Evolutionary conservation across 176 grass and related monocot genomes (phyloP), one percentile per base, ranked within the genome.

Genomic region (Musa acuminata): DNA sequence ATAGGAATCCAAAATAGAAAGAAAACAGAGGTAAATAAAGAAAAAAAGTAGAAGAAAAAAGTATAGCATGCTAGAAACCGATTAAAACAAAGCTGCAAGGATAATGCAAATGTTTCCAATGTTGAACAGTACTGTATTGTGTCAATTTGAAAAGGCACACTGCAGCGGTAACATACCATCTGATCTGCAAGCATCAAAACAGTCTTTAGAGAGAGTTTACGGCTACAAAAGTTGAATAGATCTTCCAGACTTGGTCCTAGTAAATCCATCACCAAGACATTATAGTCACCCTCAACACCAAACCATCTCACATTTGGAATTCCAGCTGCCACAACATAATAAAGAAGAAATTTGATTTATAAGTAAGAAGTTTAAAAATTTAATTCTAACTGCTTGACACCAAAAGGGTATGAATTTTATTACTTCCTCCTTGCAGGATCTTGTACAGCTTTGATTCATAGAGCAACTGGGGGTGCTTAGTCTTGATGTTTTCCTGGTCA

Each of bases 141-240:
- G 43, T 23, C 54, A 69, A 64, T 25, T 62, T n/a, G 49, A 16
- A 70, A 51, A 72, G 7, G 29, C 13, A 24, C 52, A 70, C 6
- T 52, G 13, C 55, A 77, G 22, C 16, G 53, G 64, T 63, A 27
- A 2, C 53, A 1, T 84, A 99, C 91, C 96, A 99, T 99, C 85
- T 99, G 96, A 86, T 99, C 91, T 21, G 96, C 88, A 8, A 99
- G 96, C 96, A 99, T 99, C 71, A 99, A 88, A 76, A 92, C 96
- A 81, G 91, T 99, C 82, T 99, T 99, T 55, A 99, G 80, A 77
- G 96, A 95, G 43, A 99, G 71, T 79, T 99, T 99, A 75, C 96
- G 86, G 83, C 84, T 99, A 77, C 96, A 99, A 78, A 99, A 99
- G 72, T 99, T 99, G 79, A 99, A 99, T 51, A 99, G 76, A 82